Percentiles rank a stretch among this genome's conserved stretches.
Conservation (phyloP, 352 stramenopile genomes). For the Phytophthora hibernalis region DNA sequence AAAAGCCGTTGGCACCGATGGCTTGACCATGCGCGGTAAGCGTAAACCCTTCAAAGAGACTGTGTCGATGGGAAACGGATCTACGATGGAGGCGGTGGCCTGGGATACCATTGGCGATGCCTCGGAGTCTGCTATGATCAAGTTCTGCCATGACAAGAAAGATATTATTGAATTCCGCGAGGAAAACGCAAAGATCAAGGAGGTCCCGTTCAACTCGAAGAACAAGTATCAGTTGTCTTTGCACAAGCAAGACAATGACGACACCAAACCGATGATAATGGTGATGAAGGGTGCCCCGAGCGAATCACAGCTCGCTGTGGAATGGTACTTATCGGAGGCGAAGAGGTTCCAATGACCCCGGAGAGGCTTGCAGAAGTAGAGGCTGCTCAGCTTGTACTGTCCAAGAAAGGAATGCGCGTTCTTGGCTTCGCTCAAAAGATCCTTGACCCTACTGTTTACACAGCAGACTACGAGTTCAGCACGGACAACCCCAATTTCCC, state of each 20-base stretch:
- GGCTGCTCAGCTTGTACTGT: constrained; percentile 53
- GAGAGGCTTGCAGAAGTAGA: constrained; percentile 88
- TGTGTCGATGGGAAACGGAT: constrained; percentile 47
- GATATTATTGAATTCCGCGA: constrained; percentile 77
- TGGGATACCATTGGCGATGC: constrained; percentile 82
- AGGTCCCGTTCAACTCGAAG: constrained; percentile 87
- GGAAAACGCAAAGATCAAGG: constrained; percentile 79
- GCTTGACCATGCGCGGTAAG: constrained; percentile 51
- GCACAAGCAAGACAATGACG: constrained; percentile 82
- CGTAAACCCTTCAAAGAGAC: constrained; percentile 69
- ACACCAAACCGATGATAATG: constrained; percentile 65
- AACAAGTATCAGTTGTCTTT: constrained; percentile 90
- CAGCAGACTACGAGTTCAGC: constrained; percentile 72
- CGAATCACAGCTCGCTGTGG: constrained; percentile 93
- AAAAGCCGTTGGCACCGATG: constrained; percentile 54
- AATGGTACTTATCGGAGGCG: constrained; percentile 70
- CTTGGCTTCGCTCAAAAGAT: constrained; percentile 72
- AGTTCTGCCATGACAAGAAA: constrained; percentile 86
- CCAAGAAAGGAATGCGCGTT: constrained; percentile 78
- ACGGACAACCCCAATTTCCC: constrained; percentile 86
- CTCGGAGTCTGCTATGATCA: constrained; percentile 88
- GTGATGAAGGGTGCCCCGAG: constrained; percentile 98
- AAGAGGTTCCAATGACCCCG: constrained; percentile 89
- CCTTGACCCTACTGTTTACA: constrained; percentile 57
- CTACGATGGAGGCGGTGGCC: constrained; percentile 54